These are phyloP conservation scores for Agrocybe praecox DNA, from an alignment of 768 basidiomycete species.

Conservation along the genomic window DNA sequence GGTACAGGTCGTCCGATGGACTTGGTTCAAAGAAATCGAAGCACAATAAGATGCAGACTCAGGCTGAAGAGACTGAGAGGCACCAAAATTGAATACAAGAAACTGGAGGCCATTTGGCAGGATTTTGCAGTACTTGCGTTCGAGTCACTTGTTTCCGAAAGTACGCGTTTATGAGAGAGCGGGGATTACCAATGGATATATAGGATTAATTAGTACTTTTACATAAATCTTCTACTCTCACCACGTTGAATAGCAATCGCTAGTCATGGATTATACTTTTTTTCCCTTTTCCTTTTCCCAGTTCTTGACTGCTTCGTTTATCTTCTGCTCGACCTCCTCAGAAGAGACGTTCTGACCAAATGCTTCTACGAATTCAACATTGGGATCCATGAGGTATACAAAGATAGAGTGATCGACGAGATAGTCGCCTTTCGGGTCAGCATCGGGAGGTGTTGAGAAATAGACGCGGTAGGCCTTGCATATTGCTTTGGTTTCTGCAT, in stretches of 20 bases:
- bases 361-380: constrained; percentile 93
- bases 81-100: too few species aligned
- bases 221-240: background rate
- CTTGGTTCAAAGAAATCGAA: too few species aligned
- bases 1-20: too few species aligned
- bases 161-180: too few species aligned
- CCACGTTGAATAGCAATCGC: background rate
- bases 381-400: constrained; percentile 97
- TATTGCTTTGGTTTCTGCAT: constrained; percentile 77
- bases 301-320: constrained; percentile 49
- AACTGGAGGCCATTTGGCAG: too few species aligned
- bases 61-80: too few species aligned
- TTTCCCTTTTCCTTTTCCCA: constrained; percentile 44
- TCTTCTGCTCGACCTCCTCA: constrained; percentile 67
- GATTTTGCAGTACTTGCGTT: too few species aligned
- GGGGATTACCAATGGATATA: too few species aligned
- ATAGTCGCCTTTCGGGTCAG: constrained; percentile 90
- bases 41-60: too few species aligned
- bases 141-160: too few species aligned
- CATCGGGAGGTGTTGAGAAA: constrained; percentile 92
- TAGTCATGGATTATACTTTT: constrained; percentile 23
- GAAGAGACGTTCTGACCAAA: constrained; percentile 84
- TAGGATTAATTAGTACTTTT: background rate
- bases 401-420: constrained; percentile 97
- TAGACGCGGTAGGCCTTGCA: constrained; percentile 98